These are phyloP conservation scores for Cryptomeria japonica DNA, from an alignment of 75 land plant species.

Conservation along the genomic window DNA sequence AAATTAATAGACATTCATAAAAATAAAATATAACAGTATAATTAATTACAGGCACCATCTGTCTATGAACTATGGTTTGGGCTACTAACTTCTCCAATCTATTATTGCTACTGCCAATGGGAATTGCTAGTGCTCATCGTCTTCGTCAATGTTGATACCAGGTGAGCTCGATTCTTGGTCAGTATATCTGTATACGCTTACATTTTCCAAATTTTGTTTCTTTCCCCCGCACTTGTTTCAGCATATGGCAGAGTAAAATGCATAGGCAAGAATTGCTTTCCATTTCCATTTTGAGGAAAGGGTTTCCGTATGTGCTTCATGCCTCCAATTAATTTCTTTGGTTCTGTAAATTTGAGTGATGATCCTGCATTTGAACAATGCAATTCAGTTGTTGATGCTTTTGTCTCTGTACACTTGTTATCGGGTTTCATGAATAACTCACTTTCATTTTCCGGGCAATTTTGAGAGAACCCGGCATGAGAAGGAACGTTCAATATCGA, in stretches of 20 bases:
- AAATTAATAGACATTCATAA: background rate
- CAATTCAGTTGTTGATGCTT: background rate
- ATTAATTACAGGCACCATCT: background rate
- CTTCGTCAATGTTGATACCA: background rate
- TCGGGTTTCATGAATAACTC: background rate
- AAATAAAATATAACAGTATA: background rate
- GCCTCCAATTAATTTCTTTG: conserved; percentile 1
- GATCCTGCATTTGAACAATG: background rate
- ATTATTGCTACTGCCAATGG: background rate
- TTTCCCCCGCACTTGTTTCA: background rate
- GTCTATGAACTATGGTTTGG: background rate
- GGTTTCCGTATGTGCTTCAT: conserved; percentile 1
- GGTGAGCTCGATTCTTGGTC: background rate
- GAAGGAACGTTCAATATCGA: background rate
- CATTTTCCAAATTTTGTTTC: background rate
- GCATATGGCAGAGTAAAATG: conserved; percentile 1
- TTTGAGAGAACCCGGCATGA: background rate
- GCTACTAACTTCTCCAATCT: background rate
- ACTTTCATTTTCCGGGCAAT: background rate
- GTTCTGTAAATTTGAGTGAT: background rate
- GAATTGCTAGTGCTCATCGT: background rate
- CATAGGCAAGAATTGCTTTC: conserved; percentile 3
- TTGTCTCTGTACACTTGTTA: background rate
- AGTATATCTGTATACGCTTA: background rate
- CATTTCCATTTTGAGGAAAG: background rate